Base-by-base conservation (phyloP, 1,284 basidiomycete genomes). In the Boletus austroedulis region DNA sequence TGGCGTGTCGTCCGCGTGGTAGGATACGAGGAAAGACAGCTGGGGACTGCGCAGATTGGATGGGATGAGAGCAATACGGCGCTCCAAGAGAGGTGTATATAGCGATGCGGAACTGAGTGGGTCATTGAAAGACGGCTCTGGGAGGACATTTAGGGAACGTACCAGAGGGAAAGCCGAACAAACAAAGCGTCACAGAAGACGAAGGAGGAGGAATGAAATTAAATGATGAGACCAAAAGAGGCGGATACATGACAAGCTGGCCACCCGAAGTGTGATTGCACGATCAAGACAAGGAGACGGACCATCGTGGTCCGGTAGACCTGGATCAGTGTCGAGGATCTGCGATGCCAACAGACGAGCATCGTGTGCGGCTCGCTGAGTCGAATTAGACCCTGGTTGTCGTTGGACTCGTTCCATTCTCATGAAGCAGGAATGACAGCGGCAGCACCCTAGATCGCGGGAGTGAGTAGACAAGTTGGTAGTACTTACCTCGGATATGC, bases 161-260 rank as follows among this genome's bases (percentile, higher is more conserved):
- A 70, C 29, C 48, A 57, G 60, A 59, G 60, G 53, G 65, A 63
- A 63, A 67, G 60, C 56, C 66, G 62, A 52, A 61, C 58, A 68
- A 68, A 72, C 65, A 65, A 65, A 65, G 56, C 58, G 54, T 68
- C 67, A 69, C 67, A 69, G 70, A 69, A 69, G 67, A 34, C 51
- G 66, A 62, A 65, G 61, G 46, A 57, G 57, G 56, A 54, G 23
- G 58, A 40, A 60, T 50, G 57, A 69, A 71, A 72, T 69, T 59
- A 72, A 72, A 61, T 61, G 60, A 68, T 69, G 67, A 65, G 26
- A 61, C 62, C 55, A 65, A 71, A 70, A 71, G 60, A 60, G 68
- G 65, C 6, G 60, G 60, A 49, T 60, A 60, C 38, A 53, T 52
- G 66, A 70, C 60, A 57, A 53, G 53, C 46, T 55, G 60, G 17